phyloP scores from a whole-genome alignment of 208 protist genomes.

The Trypanosoma rangeli region DNA sequence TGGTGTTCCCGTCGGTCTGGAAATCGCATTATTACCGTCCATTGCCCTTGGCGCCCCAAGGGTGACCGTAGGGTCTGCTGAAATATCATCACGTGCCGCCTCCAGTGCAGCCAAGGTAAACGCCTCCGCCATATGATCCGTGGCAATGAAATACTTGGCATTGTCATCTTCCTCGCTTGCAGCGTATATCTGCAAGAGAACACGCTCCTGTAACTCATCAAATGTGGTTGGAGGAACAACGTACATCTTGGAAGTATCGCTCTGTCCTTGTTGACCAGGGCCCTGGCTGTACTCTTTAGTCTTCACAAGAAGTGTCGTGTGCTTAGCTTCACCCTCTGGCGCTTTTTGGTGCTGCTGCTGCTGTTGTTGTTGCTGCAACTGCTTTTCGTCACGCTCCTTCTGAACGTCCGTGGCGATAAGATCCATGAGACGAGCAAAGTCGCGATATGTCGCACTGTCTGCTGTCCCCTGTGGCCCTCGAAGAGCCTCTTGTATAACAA shows the following conservation, averaged over 20 bases:
- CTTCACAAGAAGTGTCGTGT: not conserved
- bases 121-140: slow-evolving; percentile 63
- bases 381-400: slow-evolving; percentile 18
- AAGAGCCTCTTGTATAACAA: slow-evolving; percentile 18
- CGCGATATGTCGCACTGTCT: slow-evolving; percentile 8
- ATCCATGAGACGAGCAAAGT: slow-evolving; percentile 53
- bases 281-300: not conserved
- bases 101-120: slow-evolving; percentile 54
- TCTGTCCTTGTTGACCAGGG: not conserved
- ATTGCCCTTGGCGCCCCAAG: not conserved
- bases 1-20: slow-evolving; percentile 28
- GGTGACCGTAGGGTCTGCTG: not conserved
- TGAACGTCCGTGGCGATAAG: slow-evolving; percentile 47
- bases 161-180: slow-evolving; percentile 34
- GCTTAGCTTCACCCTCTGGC: not conserved
- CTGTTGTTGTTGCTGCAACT: not conserved
- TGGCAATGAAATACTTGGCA: slow-evolving; percentile 54
- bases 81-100: slow-evolving; percentile 12
- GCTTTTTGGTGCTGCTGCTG: not conserved
- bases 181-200: slow-evolving; percentile 69
- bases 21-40: not conserved
- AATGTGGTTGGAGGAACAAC: slow-evolving; percentile 47
- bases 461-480: not conserved
- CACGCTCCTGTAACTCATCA: slow-evolving; percentile 51
- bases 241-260: slow-evolving; percentile 10